Evolutionary conservation across 2,329 filamentous ascomycete genomes (phyloP).

Genomic region (Sporothrix brasiliensis): DNA sequence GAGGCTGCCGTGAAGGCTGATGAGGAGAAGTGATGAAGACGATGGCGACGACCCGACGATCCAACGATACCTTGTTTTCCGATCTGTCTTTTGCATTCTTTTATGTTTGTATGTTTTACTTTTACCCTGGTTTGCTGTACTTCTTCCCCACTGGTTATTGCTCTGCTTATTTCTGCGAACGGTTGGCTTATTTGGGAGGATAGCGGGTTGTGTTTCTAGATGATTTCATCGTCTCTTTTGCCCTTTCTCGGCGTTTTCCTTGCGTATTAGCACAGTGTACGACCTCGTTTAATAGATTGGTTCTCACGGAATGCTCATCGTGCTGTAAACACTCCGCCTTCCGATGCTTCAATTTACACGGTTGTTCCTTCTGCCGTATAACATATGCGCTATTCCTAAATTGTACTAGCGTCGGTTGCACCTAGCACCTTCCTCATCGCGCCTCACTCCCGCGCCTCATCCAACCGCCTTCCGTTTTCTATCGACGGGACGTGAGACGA

Average conservation of each 20-base stretch:
- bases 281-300: constrained; percentile 15
- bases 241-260: background rate
- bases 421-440: background rate
- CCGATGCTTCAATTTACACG: background rate
- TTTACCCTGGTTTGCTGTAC: background rate
- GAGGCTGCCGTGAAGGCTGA: constrained; percentile 1
- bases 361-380: background rate
- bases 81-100: background rate
- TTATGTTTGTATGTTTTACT: background rate
- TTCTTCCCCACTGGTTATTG: background rate
- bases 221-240: background rate
- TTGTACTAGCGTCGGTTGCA: background rate
- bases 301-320: constrained; percentile 1
- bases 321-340: background rate
- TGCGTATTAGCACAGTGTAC: background rate
- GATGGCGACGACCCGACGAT: constrained; percentile 20
- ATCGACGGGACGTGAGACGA: constrained; percentile 11
- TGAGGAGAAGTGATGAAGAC: constrained; percentile 5
- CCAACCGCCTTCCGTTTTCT: constrained; percentile 3
- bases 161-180: background rate
- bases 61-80: constrained; percentile 5
- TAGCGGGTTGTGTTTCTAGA: background rate
- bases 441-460: constrained; percentile 1
- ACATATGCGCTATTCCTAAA: background rate
- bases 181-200: constrained; percentile 6